Evolutionary conservation across 139 green algal genomes (phyloP).

Genomic region (Chlorella vulgaris): DNA sequence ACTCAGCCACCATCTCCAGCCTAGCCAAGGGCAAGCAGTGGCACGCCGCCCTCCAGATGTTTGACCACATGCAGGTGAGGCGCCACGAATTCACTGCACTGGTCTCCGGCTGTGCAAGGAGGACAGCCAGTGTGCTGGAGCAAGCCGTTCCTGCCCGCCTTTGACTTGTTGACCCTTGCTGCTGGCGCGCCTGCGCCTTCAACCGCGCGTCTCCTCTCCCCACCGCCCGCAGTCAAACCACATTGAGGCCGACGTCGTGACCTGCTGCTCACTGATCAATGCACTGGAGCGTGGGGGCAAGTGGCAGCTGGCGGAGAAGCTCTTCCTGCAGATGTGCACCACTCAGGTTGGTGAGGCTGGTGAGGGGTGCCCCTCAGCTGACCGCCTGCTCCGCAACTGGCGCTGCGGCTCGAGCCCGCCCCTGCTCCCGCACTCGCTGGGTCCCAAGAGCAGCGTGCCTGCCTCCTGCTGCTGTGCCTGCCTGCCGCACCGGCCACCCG

Average conservation of each 20-base stretch:
- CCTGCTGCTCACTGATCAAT: slow-evolving; percentile 90
- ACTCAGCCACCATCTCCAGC: slow-evolving; percentile 81
- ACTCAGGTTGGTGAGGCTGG: neutral
- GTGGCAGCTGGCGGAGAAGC: slow-evolving; percentile 88
- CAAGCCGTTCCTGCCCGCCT: no score
- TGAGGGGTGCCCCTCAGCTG: no score
- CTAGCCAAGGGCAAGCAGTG: slow-evolving; percentile 89
- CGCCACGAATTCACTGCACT: neutral
- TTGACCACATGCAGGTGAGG: slow-evolving; percentile 61
- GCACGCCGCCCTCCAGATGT: slow-evolving; percentile 61
- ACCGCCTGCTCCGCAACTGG: no score
- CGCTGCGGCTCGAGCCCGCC: no score
- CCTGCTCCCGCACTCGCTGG: no score
- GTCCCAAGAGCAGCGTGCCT: no score
- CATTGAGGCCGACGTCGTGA: slow-evolving; percentile 85
- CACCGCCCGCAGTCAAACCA: slow-evolving; percentile 29
- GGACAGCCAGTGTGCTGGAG: no score
- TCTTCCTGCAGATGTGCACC: slow-evolving; percentile 66
- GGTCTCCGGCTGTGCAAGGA: neutral
- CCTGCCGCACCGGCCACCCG: no score
- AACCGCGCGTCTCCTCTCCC: neutral
- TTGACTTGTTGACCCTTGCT: no score
- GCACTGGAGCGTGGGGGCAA: slow-evolving; percentile 87
- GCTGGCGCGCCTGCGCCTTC: no score
- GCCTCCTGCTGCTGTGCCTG: no score